phyloP scores from a whole-genome alignment of 2,329 filamentous ascomycete genomes.

The Cladosporium cucumerinum region DNA sequence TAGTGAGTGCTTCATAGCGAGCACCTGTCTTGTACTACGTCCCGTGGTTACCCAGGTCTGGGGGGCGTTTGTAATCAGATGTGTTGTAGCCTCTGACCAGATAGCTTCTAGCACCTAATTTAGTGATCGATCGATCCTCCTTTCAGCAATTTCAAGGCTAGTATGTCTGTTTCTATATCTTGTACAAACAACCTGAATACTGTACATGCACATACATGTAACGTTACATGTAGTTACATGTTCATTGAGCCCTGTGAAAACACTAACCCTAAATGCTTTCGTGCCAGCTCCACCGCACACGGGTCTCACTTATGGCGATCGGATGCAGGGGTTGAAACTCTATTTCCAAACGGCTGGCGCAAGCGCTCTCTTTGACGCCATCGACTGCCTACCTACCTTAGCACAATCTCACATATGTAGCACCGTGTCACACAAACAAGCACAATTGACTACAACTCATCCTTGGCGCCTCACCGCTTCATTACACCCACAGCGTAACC shows the following conservation, averaged over 20 bases:
- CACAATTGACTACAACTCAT: not conserved
- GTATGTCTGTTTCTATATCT: not conserved
- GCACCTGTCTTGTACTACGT: too few relatives aligned
- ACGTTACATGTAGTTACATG: too few relatives aligned
- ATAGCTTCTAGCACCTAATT: not conserved
- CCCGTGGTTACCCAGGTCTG: too few relatives aligned
- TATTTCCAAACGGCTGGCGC: slow-evolving; percentile 5
- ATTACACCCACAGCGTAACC: not conserved
- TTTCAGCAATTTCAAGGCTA: not conserved
- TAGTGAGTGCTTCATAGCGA: too few relatives aligned
- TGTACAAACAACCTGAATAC: too few relatives aligned
- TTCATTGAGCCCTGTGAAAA: not conserved
- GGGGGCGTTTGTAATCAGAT: too few relatives aligned
- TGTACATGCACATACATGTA: not conserved
- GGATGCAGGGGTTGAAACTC: not conserved
- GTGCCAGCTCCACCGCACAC: not conserved
- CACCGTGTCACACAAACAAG: not conserved
- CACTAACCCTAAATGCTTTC: not conserved
- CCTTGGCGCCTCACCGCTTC: not conserved
- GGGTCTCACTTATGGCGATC: not conserved
- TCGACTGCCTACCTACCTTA: not conserved
- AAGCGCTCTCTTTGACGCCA: slow-evolving; percentile 11
- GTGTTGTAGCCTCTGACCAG: not conserved
- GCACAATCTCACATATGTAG: not conserved
- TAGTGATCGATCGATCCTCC: not conserved